Evolutionary conservation across 768 basidiomycete genomes (phyloP), one percentile per base, ranked within the genome.

Genomic region (Naganishia kalamii): DNA sequence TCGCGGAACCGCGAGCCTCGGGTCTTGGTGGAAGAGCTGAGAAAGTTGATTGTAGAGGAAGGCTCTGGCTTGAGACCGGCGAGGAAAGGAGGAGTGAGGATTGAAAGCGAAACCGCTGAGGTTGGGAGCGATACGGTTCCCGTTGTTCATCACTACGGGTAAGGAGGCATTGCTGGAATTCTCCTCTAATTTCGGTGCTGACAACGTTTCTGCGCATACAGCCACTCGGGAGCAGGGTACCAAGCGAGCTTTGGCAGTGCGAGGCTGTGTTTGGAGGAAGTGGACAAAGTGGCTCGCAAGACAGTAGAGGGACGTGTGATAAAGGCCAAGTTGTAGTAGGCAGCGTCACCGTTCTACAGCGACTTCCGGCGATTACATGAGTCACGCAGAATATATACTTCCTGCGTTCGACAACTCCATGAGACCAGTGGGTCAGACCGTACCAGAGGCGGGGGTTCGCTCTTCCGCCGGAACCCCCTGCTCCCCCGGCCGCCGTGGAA

Each of bases 111-210:
- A 52, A 51, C 6, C 32, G 32, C 27, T 51, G 54, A 35, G 27
- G 43, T 64, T 7, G 63, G 37, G 15, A 32, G 27, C 12, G 41
- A 21, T n/a, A 29, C 17, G 23, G 68, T 64, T 12, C 65, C 33
- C 27, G 70, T 79, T 3, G 60, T 77, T 3, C 71, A 76, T 63
- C 77, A 78, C 60, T 79, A 78, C 62, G 78, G 79, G 7, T 78
- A 64, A 43, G 63, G n/a, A 12, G 32, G 8, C n/a, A 4, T 37
- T n/a, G 17, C 1, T 35, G 11, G 11, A 6, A 33, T 54, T 2
- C 4, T 8, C 4, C 4, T 21, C 33, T 7, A 4, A 3, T 12
- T 50, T 4, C 13, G 27, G 15, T 41, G 25, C 33, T 63, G 2
- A 19, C 59, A 29, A 6, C 49, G 15, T 40, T 37, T 7, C 13